Evolutionary conservation across 768 basidiomycete species (phyloP), one percentile per base, ranked within the genome.

Genomic region (Naganishia vishniacii): DNA sequence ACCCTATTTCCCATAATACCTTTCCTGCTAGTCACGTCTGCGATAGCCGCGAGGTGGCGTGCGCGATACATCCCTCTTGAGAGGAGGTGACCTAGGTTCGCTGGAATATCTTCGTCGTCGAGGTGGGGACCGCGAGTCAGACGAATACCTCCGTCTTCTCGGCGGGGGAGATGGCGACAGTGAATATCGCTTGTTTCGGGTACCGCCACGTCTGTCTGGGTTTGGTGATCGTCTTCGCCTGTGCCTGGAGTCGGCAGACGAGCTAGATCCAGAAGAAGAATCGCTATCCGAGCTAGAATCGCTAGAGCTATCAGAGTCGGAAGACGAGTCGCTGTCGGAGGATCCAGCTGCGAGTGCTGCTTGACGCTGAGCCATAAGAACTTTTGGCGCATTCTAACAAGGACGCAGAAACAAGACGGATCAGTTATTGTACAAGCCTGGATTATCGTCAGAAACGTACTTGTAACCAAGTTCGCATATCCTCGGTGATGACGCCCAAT

Each of bases 401-500:
- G 41, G 9, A 40, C 40, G 45, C 32, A 13, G 61, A 4, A 7
- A 18, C 45, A 41, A 46, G 37, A 41, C 8, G 8, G 8, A 41
- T 20, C 32, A 44, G 12, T 12, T 26, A 3, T 48, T 12, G 18
- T 34, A 59, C n/a, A 26, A 32, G 20, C 9, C 31, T 18, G 41
- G 40, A 11, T 16, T 32, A 29, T 34, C 6, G 25, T 4, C 44
- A 42, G 13, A 34, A 66, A 80, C 83, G 47, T 69, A 88, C 89
- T 81, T 94, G 91, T 65, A 99, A 80, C 73, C 91, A 93, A 74
- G 93, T 92, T 75, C 95, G 83, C 95, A 98, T 97, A 31, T 88
- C 88, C 77, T 98, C 93, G 0, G 95, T 99, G 66, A 97, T 75
- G 25, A 83, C 82, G 61, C 95, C 95, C 65, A 98, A 73, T 0